Evolutionary conservation across 225 moss, liverwort and hornwort genomes (phyloP), one percentile per base, ranked within the genome.

Genomic region (Marchantia paleacea): DNA sequence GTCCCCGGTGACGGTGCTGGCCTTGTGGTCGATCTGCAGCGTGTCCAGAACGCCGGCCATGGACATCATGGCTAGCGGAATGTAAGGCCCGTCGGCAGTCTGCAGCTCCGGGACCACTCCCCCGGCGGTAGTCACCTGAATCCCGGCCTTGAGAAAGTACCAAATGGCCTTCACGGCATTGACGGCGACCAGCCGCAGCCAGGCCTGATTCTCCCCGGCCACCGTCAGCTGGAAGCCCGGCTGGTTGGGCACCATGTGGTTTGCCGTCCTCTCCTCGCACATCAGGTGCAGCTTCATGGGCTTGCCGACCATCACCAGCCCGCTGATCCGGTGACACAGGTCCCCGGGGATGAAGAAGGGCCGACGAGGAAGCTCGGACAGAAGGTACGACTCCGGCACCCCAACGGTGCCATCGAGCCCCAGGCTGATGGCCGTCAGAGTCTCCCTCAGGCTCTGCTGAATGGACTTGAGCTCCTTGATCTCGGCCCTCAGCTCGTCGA

Each of bases 281-380:
- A 82, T 70, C 50, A 82, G 72, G 61, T 82, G 82, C 14, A 82
- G 47, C 70, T 69, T 82, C 65, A 77, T 75, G 39, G 77, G 57
- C 70, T 82, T 82, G 11, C 76, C 68, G 10, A 78, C 48, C 19
- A 55, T 48, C 47, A 82, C 77, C 11, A 76, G 52, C 11, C 60
- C 82, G 29, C 75, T 69, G 8, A 82, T 69, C 69, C 70, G 69
- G 51, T 82, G 67, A 51, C 76, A 52, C 30, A 77, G 58, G 49
- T 82, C 82, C 13, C 65, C 82, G 3, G 77, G 69, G n/a, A 75
- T 78, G 71, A 82, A 55, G 55, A 65, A 82, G 14, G 82, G 82
- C 13, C 82, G 77, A 50, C 68, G 52, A 10, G 77, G 82, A 11
- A 82, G 18, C 57, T 69, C 57, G 6, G 69, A 39, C 39, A n/a